Percentiles rank a stretch among this genome's conserved stretches.
phyloP scores from a whole-genome alignment of 768 basidiomycete genomes.

The Infundibulicybe gibba region DNA sequence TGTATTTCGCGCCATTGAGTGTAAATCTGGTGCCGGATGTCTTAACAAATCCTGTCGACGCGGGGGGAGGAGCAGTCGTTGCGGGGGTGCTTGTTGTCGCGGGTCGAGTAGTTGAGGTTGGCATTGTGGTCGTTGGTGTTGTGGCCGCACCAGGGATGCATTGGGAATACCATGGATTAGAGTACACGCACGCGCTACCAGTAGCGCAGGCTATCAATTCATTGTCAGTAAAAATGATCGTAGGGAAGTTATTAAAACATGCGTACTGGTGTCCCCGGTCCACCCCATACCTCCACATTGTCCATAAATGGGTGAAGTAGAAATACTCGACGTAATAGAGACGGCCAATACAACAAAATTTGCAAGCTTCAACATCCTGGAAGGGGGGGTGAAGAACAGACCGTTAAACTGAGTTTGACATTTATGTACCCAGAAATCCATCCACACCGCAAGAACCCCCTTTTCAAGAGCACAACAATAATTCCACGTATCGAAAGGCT shows the following conservation, averaged over 20 bases:
- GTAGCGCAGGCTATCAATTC: slow-evolving; percentile 27
- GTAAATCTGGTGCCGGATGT: slow-evolving; percentile 50
- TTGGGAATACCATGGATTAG: slow-evolving; percentile 41
- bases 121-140: slow-evolving; percentile 8
- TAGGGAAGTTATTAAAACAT: neutral
- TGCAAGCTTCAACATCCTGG: slow-evolving; percentile 1
- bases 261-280: slow-evolving; percentile 35
- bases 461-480: too few species aligned
- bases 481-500: neutral
- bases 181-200: slow-evolving; percentile 29
- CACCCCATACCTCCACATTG: slow-evolving; percentile 36
- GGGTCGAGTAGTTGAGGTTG: too few species aligned
- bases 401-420: too few species aligned
- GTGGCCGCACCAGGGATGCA: slow-evolving; percentile 28
- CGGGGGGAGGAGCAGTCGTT: slow-evolving; percentile 12
- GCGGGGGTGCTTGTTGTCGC: slow-evolving; percentile 7
- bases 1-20: slow-evolving; percentile 45
- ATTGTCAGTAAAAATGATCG: neutral
- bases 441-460: too few species aligned
- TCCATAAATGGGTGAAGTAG: slow-evolving; percentile 30
- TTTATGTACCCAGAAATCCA: too few species aligned
- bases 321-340: slow-evolving; percentile 19
- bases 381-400: neutral
- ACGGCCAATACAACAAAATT: slow-evolving; percentile 25
- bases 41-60: slow-evolving; percentile 34